Conservation (phyloP, 805 yeast genomes). For the Nakazawaea peltata region DNA sequence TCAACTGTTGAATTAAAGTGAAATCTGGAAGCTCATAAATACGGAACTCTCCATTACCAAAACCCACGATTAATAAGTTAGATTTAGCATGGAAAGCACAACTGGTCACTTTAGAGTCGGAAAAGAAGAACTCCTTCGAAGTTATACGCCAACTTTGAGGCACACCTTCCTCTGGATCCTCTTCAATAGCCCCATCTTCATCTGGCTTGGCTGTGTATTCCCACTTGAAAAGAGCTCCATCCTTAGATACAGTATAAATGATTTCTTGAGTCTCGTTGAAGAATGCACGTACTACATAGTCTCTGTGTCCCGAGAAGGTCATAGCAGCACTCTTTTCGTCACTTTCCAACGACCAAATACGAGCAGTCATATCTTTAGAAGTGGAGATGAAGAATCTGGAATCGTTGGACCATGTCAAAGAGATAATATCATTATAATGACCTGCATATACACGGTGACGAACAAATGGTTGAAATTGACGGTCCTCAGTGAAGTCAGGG, state of each 20-base stretch:
- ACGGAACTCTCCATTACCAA: constrained; percentile 83
- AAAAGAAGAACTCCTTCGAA: constrained; percentile 64
- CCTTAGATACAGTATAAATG: constrained; percentile 86
- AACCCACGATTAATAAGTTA: constrained; percentile 79
- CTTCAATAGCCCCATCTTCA: constrained; percentile 35
- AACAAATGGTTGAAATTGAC: constrained; percentile 94
- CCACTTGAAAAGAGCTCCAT: constrained; percentile 93
- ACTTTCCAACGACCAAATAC: constrained; percentile 69
- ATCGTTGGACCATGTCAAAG: constrained; percentile 85
- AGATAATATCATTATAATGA: constrained; percentile 74
- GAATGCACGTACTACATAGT: constrained; percentile 79
- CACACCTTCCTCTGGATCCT: constrained; percentile 26
- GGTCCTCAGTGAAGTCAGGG: constrained; percentile 69
- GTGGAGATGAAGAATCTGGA: constrained; percentile 82
- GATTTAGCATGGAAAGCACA: constrained; percentile 73
- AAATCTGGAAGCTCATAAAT: constrained; percentile 82
- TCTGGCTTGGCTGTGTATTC: constrained; percentile 60
- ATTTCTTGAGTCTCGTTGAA: constrained; percentile 83
- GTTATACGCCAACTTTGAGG: constrained; percentile 75
- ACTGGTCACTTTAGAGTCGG: constrained; percentile 68
- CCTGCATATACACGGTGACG: constrained; percentile 89
- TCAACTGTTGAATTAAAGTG: constrained; percentile 72
- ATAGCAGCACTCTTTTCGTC: constrained; percentile 72
- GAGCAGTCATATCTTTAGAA: constrained; percentile 84
- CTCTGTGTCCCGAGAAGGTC: constrained; percentile 89